These are phyloP conservation scores for Brassica balearica DNA, from an alignment of 441 rosid species.

Conservation along the genomic window DNA sequence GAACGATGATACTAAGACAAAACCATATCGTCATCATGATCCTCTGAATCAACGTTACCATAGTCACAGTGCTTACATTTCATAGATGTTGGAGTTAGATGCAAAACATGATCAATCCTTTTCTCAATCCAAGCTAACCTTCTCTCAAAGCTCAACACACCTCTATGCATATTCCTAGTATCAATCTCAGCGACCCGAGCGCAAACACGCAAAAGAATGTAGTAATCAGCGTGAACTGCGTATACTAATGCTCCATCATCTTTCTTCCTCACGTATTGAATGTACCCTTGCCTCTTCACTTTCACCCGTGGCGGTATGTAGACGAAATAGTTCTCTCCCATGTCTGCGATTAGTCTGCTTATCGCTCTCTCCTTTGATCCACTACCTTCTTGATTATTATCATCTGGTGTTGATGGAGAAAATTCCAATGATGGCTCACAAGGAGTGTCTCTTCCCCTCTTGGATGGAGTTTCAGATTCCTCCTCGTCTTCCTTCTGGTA, in stretches of 20 bases:
- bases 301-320: conserved; percentile 15
- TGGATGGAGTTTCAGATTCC: conserved; percentile 42
- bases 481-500: conserved; percentile 50
- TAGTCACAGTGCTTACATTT: conserved; percentile 13
- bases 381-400: neutral
- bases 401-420: neutral
- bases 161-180: conserved; percentile 67
- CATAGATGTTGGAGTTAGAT: conserved; percentile 21
- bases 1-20: neutral
- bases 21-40: neutral
- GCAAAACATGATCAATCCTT: conserved; percentile 68
- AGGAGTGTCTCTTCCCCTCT: conserved; percentile 32
- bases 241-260: conserved; percentile 56
- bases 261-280: neutral
- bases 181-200: conserved; percentile 71
- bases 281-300: neutral
- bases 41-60: neutral
- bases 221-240: conserved; percentile 82
- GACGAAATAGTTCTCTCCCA: conserved; percentile 73
- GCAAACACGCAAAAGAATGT: conserved; percentile 73
- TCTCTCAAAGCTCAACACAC: conserved; percentile 71
- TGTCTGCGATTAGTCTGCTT: conserved; percentile 56
- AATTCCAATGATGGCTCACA: neutral
- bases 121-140: conserved; percentile 80
- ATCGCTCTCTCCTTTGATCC: conserved; percentile 37